Conservation (phyloP, 139 green algal genomes). For the Chlamydomonas sphaeroides region DNA sequence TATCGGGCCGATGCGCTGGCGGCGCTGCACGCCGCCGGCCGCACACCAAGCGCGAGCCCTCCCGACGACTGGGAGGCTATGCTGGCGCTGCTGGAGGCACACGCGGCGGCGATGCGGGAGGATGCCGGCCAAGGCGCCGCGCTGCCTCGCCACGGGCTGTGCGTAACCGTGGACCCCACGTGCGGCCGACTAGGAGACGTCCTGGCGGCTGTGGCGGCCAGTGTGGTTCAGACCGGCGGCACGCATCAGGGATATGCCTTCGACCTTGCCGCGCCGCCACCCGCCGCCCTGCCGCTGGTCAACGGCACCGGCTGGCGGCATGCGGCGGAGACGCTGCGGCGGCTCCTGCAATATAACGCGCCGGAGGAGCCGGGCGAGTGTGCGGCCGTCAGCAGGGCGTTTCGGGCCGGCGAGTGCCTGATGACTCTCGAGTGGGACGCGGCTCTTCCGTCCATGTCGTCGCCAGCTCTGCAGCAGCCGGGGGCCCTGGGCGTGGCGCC, state of each 20-base stretch:
- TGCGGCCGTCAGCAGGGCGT: not conserved
- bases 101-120: not conserved
- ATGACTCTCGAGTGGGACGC: conserved; percentile 10
- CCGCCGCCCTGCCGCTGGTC: not conserved
- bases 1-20: conserved; percentile 9
- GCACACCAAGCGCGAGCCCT: not conserved
- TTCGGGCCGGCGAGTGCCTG: not conserved
- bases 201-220: not conserved
- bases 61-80: conserved; percentile 2
- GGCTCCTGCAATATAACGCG: not conserved
- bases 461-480: not conserved
- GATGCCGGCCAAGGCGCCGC: not conserved
- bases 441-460: not conserved
- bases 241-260: not conserved
- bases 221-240: not conserved
- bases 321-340: not conserved
- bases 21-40: not conserved
- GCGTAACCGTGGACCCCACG: not conserved
- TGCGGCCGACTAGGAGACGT: not conserved
- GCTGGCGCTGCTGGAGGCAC: not conserved
- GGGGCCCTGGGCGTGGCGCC: not conserved
- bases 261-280: not conserved
- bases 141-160: not conserved
- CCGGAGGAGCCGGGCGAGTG: not conserved
- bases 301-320: not conserved